Conservation (phyloP, 768 basidiomycete species). For the Guyanaporus albipodus region DNA sequence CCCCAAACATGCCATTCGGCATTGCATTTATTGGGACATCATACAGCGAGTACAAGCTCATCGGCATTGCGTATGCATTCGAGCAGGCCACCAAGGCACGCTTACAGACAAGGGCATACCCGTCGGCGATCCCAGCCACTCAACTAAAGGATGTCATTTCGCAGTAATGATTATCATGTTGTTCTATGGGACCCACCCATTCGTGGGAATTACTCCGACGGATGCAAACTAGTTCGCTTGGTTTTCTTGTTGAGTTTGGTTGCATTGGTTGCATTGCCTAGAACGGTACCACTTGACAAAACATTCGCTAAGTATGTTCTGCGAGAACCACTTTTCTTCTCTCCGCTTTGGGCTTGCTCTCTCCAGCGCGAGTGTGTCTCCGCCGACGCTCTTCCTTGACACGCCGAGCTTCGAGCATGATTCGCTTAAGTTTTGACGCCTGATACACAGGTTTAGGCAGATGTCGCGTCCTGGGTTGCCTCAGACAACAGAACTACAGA, state of each 20-base stretch:
- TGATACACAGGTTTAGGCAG: slow-evolving; percentile 90
- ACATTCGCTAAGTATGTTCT: slow-evolving; percentile 53
- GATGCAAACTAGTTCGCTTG: slow-evolving; percentile 2
- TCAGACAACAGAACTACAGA: slow-evolving; percentile 4
- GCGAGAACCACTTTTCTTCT: slow-evolving; percentile 81
- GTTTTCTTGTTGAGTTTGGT: neutral
- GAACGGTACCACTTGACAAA: slow-evolving; percentile 11
- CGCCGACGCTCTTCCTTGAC: slow-evolving; percentile 93
- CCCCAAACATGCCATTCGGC: slow-evolving; percentile 56
- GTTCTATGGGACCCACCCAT: slow-evolving; percentile 4
- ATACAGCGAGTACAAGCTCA: slow-evolving; percentile 55
- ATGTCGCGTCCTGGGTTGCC: slow-evolving; percentile 58
- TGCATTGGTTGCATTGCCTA: slow-evolving; percentile 8
- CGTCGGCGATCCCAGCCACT: slow-evolving; percentile 53
- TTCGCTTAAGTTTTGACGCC: slow-evolving; percentile 80
- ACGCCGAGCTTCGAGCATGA: slow-evolving; percentile 85
- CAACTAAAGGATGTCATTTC: slow-evolving; percentile 38
- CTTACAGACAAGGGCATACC: slow-evolving; percentile 44
- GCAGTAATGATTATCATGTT: slow-evolving; percentile 2
- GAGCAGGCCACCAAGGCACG: slow-evolving; percentile 61
- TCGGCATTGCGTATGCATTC: slow-evolving; percentile 59
- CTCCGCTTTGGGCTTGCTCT: slow-evolving; percentile 86
- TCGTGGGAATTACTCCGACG: neutral
- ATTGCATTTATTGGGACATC: slow-evolving; percentile 59
- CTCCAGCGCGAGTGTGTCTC: slow-evolving; percentile 83